Percentiles rank a stretch among this genome's conserved stretches.
phyloP scores from a whole-genome alignment of 2,329 filamentous ascomycete genomes.

The Cercospora sp. region DNA sequence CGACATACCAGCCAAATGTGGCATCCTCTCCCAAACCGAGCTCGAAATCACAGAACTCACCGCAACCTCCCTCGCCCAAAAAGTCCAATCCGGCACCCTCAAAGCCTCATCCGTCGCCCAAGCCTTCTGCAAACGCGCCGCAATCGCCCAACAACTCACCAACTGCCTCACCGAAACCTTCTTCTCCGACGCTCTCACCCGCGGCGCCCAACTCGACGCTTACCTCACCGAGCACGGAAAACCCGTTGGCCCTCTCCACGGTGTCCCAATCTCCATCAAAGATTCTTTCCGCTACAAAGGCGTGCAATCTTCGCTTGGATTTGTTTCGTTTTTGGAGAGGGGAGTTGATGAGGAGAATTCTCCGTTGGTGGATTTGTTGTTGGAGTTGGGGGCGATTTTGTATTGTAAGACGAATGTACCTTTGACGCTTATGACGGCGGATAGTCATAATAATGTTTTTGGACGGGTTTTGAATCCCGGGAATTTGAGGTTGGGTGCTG shows the following conservation, averaged over 20 bases:
- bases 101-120: slow-evolving; percentile 27
- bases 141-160: slow-evolving; percentile 41
- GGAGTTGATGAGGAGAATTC: slow-evolving; percentile 36
- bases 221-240: slow-evolving; percentile 26
- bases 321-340: slow-evolving; percentile 48
- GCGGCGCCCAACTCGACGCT: slow-evolving; percentile 32
- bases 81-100: slow-evolving; percentile 36
- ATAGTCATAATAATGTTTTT: slow-evolving; percentile 42
- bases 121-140: slow-evolving; percentile 52
- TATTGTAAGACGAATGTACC: slow-evolving; percentile 58
- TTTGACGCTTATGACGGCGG: slow-evolving; percentile 44
- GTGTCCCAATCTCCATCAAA: slow-evolving; percentile 59
- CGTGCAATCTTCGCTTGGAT: slow-evolving; percentile 60
- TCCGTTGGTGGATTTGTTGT: slow-evolving; percentile 42
- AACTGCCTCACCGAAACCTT: slow-evolving; percentile 40
- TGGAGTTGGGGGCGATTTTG: slow-evolving; percentile 50
- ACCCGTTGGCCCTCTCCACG: slow-evolving; percentile 43
- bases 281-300: slow-evolving; percentile 64
- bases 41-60: slow-evolving; percentile 59
- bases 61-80: slow-evolving; percentile 43
- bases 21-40: slow-evolving; percentile 53
- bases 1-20: slow-evolving; percentile 54
- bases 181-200: slow-evolving; percentile 46
- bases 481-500: slow-evolving; percentile 61
- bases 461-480: slow-evolving; percentile 60